Base-by-base conservation (phyloP, 2,329 filamentous ascomycete genomes). In the Trichoderma lentiforme region DNA sequence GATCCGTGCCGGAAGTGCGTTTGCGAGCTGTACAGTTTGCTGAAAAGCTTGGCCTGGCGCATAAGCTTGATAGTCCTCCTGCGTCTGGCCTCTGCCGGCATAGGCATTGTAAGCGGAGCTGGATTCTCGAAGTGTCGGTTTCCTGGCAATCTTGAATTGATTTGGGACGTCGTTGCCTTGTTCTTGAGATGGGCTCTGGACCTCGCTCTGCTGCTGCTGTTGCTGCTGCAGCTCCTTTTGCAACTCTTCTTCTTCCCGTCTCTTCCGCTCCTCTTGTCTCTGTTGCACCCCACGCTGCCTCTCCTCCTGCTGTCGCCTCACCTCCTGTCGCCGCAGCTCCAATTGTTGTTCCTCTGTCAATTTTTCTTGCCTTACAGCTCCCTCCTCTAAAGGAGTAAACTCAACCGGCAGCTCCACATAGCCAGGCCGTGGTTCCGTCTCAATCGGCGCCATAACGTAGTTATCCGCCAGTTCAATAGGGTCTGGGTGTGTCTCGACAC, bases 391-490 rank as follows among this genome's bases (percentile, higher is more conserved):
- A 30, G 80, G 76, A 39, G 78, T 78, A 12, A 76, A 76, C 32
- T 81, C 74, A 73, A 80, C 77, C 3, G 83, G 80, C 30, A 86
- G 72, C 77, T 88, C 83, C 28, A 82, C 80, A 61, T 80, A 74
- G 7, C 75, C 77, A 72, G 43, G 73, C 15, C 77, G 72, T 39
- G 72, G 43, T 4, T 75, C 72, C 8, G 78, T 80, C 73, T 83
- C 79, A 24, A 82, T 80, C 0, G 82, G 80, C 1, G 82, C 80
- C 5, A 83, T 75, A 7, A 82, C 74, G 7, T 78, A 77, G 30
- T 80, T 80, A 61, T 82, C 83, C 1, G 79, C 81, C 73, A 87
- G 81, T 75, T 87, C 85, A 4, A 86, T 80, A 0, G 84, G 83
- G 0, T 82, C 77, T 0, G 85, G 85, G 53, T 86, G 79, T 14